Base-by-base conservation (phyloP, 352 stramenopile genomes). In the Globisporangium sylvaticum region DNA sequence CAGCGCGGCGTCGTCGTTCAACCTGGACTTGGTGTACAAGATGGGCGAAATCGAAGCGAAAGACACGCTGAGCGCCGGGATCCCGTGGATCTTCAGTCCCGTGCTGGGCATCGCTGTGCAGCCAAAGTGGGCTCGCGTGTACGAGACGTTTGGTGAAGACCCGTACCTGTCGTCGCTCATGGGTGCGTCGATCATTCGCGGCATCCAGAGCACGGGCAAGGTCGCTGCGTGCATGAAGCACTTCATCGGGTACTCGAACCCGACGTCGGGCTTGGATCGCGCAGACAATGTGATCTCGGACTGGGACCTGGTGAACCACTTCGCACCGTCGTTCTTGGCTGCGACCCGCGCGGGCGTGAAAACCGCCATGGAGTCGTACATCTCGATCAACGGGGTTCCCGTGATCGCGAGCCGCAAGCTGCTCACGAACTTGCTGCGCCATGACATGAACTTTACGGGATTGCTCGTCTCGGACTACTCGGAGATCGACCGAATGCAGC, bases 81-180 rank as follows among this genome's bases (percentile, higher is more conserved):
- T 98, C 31, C 84, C 83, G 34, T 98, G 91, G 94, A 71, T 98
- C 7, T 98, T 98, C 70, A 88, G 82, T 60, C 92, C 94, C 0
- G 78, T 98, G 12, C 67, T 98, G 22, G 91, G 83, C 0, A 90
- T 95, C 60, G 76, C 95, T 24, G 68, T 83, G 39, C 76, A 94
- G 58, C 88, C 91, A 1, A 83, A 88, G 61, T 98, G 92, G 92
- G 74, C 87, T 27, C 83, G 94, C 4, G 80, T 96, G n/a, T 98
- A 92, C 67, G 93, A 98, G 72, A 98, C 92, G 3, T 98, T 98
- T 73, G 94, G 94, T 27, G 91, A 98, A 73, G 91, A 97, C 71
- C 89, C 90, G n/a, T 57, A 78, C 29, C 2, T 97, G 7, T 86
- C 84, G 3, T 86, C 83, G 0, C 60, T 77, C 42, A 91, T 98